Conservation (phyloP, 345 rosid genomes). For the Brassica carinata region DNA sequence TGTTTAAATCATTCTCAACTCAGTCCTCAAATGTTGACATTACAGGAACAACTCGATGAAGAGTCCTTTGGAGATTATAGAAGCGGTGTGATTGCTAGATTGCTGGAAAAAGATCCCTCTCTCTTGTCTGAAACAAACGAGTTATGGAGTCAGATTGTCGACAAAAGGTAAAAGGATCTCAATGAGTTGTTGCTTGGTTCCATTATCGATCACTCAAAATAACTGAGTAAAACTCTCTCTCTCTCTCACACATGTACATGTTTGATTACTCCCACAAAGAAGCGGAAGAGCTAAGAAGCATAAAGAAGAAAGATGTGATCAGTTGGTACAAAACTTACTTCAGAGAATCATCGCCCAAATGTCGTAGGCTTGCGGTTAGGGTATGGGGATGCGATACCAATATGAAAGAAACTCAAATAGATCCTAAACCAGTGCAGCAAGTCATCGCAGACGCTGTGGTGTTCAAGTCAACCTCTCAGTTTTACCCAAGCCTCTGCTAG, state of each 20-base stretch:
- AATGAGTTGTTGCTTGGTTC: background rate
- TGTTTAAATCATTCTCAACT: background rate
- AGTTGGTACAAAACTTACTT: slow-evolving; percentile 71
- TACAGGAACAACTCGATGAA: slow-evolving; percentile 77
- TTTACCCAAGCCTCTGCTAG: slow-evolving; percentile 76
- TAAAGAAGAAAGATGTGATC: slow-evolving; percentile 63
- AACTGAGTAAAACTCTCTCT: slow-evolving; percentile 2
- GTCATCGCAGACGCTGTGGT: slow-evolving; percentile 52
- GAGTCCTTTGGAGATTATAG: slow-evolving; percentile 70
- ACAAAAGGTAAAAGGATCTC: slow-evolving; percentile 61
- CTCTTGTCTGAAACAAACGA: slow-evolving; percentile 75
- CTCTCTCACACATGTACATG: slow-evolving; percentile 57
- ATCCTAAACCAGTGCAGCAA: slow-evolving; percentile 35
- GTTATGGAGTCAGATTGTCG: slow-evolving; percentile 82
- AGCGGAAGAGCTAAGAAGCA: slow-evolving; percentile 70
- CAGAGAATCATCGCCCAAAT: slow-evolving; percentile 62
- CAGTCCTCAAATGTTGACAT: background rate
- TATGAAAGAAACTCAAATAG: slow-evolving; percentile 48
- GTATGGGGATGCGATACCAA: slow-evolving; percentile 90
- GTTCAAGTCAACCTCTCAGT: slow-evolving; percentile 63
- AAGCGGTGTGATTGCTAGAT: slow-evolving; percentile 76
- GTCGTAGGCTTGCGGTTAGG: slow-evolving; percentile 78
- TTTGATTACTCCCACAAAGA: slow-evolving; percentile 72
- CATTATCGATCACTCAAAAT: background rate
- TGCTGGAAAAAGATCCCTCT: slow-evolving; percentile 90